phyloP scores from a whole-genome alignment of 139 green algal species.

The Chlorokybus atmophyticus region DNA sequence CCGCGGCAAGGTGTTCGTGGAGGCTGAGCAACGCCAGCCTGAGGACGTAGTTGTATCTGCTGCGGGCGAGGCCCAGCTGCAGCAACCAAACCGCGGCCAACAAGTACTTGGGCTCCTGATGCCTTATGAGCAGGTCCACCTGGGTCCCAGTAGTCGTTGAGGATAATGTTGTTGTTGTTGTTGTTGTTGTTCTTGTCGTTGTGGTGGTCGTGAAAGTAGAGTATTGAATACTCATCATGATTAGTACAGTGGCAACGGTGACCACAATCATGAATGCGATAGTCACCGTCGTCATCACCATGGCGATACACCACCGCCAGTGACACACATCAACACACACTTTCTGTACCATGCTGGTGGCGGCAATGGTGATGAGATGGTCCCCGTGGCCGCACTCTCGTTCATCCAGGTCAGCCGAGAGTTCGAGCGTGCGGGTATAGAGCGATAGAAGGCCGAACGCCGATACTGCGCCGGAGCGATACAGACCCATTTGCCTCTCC shows the following conservation, averaged over 20 bases:
- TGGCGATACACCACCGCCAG: conserved; percentile 6
- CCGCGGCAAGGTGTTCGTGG: not conserved
- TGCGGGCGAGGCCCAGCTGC: not conserved
- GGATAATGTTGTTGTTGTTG: too few relatives aligned
- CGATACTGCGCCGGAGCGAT: not conserved
- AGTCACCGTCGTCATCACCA: too few relatives aligned
- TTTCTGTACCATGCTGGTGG: conserved; percentile 15
- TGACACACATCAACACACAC: not conserved
- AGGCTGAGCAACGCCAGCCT: conserved; percentile 2
- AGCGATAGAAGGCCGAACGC: too few relatives aligned
- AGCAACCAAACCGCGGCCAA: not conserved
- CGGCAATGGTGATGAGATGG: conserved; percentile 10
- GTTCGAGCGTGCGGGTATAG: too few relatives aligned
- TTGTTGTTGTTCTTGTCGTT: too few relatives aligned
- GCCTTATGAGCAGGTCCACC: too few relatives aligned
- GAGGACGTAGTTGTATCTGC: not conserved
- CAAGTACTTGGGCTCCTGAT: not conserved
- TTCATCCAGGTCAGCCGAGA: conserved; percentile 9
- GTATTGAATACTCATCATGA: too few relatives aligned
- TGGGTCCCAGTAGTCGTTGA: too few relatives aligned
- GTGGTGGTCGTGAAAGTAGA: too few relatives aligned
- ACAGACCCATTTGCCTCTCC: conserved; percentile 14
- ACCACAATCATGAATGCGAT: too few relatives aligned
- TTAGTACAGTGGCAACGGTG: too few relatives aligned
- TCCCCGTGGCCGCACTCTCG: conserved; percentile 9